These are phyloP conservation scores for Nitzschia palea DNA, from an alignment of 108 stramenopile genomes.

Conservation along the genomic window DNA sequence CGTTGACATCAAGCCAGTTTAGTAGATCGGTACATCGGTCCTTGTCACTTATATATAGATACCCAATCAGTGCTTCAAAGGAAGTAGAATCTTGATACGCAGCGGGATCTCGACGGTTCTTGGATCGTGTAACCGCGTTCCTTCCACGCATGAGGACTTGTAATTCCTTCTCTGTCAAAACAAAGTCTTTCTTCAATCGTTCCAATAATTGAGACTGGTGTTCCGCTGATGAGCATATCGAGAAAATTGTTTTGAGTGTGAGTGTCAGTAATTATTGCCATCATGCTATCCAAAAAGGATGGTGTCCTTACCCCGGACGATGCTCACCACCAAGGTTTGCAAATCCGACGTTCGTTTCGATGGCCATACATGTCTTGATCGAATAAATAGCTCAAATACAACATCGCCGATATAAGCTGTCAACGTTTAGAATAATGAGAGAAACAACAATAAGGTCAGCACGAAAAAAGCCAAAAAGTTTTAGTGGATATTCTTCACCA, in stretches of 20 bases:
- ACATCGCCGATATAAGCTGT: conserved; percentile 85
- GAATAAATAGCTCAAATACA: conserved; percentile 76
- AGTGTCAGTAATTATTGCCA: no score
- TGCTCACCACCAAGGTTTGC: conserved; percentile 62
- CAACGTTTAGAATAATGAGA: not conserved
- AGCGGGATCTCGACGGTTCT: conserved; percentile 45
- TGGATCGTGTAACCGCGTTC: conserved; percentile 56
- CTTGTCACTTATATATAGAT: conserved; percentile 65
- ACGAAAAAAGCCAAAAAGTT: no score
- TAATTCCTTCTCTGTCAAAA: conserved; percentile 55
- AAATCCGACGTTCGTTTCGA: conserved; percentile 67
- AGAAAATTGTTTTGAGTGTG: no score
- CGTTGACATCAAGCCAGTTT: conserved; percentile 34
- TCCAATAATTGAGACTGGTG: conserved; percentile 65
- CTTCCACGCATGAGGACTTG: conserved; percentile 71
- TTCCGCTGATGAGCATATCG: no score
- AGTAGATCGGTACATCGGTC: conserved; percentile 64
- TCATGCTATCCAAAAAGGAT: not conserved
- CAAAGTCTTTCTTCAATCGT: conserved; percentile 52
- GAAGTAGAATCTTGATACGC: conserved; percentile 87
- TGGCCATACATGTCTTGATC: conserved; percentile 83
- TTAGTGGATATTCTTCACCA: no score
- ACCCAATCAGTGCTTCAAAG: conserved; percentile 83
- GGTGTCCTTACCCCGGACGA: conserved; percentile 71
- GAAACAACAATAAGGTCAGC: not conserved